phyloP scores from a whole-genome alignment of 2,329 filamentous ascomycete species.

The Calonectria ilicicola region DNA sequence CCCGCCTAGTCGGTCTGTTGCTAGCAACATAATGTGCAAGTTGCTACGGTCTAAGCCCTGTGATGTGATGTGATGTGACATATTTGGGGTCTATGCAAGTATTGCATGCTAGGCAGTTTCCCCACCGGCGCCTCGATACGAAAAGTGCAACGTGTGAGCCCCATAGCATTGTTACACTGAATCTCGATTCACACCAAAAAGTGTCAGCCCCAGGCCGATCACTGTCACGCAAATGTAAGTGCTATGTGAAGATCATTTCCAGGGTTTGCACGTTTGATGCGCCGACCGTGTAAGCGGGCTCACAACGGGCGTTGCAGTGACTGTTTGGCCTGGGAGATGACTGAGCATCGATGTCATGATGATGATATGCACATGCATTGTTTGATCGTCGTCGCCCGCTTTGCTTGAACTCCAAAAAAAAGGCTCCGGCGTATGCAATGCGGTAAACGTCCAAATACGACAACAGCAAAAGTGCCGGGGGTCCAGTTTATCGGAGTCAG shows the following conservation, averaged over 20 bases:
- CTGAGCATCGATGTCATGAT: slow-evolving; percentile 16
- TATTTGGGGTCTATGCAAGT: slow-evolving; percentile 7
- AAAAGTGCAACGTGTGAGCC: neutral
- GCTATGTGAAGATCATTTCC: neutral
- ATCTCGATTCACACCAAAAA: neutral
- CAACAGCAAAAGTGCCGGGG: slow-evolving; percentile 11
- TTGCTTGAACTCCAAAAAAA: neutral
- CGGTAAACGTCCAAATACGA: neutral
- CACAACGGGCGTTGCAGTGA: neutral
- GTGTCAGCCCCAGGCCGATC: neutral
- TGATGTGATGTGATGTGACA: slow-evolving; percentile 1
- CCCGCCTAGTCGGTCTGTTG: slow-evolving; percentile 13
- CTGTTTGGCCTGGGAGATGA: neutral
- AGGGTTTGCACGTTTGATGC: neutral
- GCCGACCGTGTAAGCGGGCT: slow-evolving; percentile 6
- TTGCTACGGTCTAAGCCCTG: slow-evolving; percentile 12
- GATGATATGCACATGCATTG: neutral
- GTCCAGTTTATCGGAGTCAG: neutral
- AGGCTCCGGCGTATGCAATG: neutral
- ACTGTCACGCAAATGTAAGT: neutral
- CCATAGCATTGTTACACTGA: neutral
- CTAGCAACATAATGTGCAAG: neutral
- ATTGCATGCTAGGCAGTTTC: neutral
- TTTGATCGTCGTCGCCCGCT: neutral
- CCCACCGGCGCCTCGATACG: neutral